Conservation (phyloP, 2,329 filamentous ascomycete species). For the Onygena corvina region DNA sequence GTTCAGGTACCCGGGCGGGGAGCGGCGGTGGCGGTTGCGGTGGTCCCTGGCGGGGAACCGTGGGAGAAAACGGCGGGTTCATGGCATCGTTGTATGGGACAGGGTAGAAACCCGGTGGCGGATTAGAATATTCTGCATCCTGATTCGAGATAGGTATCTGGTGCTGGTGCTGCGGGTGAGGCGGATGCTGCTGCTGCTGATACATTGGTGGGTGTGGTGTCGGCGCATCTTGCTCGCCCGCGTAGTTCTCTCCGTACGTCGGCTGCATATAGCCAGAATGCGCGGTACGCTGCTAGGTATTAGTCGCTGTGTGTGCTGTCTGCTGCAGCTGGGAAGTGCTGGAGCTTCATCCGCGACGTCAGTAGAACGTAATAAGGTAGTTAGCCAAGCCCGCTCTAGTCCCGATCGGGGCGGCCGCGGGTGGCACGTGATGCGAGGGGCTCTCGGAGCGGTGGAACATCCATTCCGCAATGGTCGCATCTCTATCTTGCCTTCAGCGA, state of each 20-base stretch:
- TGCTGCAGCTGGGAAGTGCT: background rate
- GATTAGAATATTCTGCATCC: conserved; percentile 7
- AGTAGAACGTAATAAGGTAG: too few species aligned
- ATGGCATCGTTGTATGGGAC: background rate
- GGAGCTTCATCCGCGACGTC: too few species aligned
- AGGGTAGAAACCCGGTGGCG: background rate
- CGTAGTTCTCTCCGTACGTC: background rate
- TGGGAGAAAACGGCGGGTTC: conserved; percentile 1
- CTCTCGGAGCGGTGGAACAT: too few species aligned
- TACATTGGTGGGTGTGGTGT: background rate
- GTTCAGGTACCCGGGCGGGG: conserved; percentile 1
- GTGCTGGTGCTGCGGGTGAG: conserved; percentile 4
- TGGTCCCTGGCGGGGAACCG: background rate
- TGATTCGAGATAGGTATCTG: background rate
- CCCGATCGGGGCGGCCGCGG: too few species aligned
- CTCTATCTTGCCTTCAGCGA: too few species aligned
- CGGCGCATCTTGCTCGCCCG: background rate
- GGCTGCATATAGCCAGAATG: conserved; percentile 1
- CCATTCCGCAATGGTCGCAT: too few species aligned
- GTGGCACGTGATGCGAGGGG: too few species aligned
- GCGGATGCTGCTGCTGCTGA: conserved; percentile 3
- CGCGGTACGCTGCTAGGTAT: background rate
- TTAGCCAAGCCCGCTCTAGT: too few species aligned
- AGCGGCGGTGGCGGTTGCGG: background rate
- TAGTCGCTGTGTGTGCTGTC: background rate